These are phyloP conservation scores for Puccinia brachypodii DNA, from an alignment of 1,284 basidiomycete species.

Conservation along the genomic window DNA sequence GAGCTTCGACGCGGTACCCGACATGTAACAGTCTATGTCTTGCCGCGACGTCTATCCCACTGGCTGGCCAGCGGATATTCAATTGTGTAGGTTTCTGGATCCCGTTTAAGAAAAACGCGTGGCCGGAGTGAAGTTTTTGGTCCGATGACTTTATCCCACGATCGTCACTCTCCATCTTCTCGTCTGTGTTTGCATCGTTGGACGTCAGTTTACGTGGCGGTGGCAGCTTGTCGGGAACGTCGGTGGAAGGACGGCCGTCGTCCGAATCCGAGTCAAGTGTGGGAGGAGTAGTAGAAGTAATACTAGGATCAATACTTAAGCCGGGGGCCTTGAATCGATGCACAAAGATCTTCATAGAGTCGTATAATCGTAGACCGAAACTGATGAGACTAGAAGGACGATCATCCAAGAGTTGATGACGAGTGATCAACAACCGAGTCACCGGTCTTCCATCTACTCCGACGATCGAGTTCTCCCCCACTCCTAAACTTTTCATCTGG, in stretches of 20 bases:
- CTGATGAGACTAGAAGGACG: conserved; percentile 4
- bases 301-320: neutral
- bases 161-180: neutral
- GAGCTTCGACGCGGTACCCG: neutral
- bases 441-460: conserved; percentile 31
- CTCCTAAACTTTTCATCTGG: conserved; percentile 18
- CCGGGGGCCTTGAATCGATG: conserved; percentile 39
- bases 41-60: conserved; percentile 21
- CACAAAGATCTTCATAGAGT: conserved; percentile 41
- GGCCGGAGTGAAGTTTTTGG: conserved; percentile 13
- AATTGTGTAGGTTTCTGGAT: conserved; percentile 17
- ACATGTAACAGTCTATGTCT: conserved; percentile 29
- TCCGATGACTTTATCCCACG: neutral
- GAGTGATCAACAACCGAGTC: conserved; percentile 16
- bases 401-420: conserved; percentile 9
- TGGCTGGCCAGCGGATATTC: conserved; percentile 39
- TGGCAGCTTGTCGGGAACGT: neutral
- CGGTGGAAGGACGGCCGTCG: neutral
- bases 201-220: neutral
- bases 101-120: conserved; percentile 29
- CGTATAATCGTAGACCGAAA: conserved; percentile 23
- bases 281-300: neutral
- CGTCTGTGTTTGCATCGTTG: neutral
- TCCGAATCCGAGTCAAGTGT: neutral
- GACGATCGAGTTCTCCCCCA: conserved; percentile 4